A percentile compares a stretch with the other conserved stretches of the same genome.
Conservation (phyloP, 495 filamentous ascomycete species). For the Apodospora peruviana region DNA sequence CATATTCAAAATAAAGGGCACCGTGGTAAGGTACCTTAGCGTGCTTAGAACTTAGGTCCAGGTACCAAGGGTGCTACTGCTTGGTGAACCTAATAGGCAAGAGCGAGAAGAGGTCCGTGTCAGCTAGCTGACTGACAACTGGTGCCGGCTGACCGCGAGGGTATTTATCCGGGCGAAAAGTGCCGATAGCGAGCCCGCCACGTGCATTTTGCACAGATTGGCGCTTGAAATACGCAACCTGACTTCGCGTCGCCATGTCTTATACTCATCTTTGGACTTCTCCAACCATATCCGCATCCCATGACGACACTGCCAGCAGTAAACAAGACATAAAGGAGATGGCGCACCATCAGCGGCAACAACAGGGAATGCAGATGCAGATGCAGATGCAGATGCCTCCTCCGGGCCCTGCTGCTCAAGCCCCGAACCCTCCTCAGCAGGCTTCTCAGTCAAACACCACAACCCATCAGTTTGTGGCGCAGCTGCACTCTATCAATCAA, state of each 20-base stretch:
- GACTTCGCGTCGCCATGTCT: not conserved
- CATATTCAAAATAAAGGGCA: no score
- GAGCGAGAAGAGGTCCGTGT: no score
- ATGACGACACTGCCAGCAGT: not conserved
- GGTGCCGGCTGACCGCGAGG: no score
- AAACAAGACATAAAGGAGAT: not conserved
- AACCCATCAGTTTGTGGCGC: no score
- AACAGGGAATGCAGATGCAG: not conserved
- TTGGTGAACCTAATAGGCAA: no score
- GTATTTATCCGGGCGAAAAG: no score
- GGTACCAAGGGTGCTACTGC: no score
- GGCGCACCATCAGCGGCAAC: not conserved
- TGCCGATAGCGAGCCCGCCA: not conserved
- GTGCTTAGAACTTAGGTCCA: no score
- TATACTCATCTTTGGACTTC: not conserved
- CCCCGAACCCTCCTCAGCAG: not conserved
- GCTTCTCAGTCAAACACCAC: constrained; percentile 6
- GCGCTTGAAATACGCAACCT: not conserved
- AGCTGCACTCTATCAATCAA: not conserved
- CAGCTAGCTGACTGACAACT: no score
- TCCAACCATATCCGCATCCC: not conserved
- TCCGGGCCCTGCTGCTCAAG: not conserved
- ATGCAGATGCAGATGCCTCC: constrained; percentile 1
- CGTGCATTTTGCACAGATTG: not conserved
- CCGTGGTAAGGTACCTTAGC: no score